These are phyloP conservation scores for Venturia effusa DNA, from an alignment of 2,329 filamentous ascomycete genomes.

Conservation along the genomic window DNA sequence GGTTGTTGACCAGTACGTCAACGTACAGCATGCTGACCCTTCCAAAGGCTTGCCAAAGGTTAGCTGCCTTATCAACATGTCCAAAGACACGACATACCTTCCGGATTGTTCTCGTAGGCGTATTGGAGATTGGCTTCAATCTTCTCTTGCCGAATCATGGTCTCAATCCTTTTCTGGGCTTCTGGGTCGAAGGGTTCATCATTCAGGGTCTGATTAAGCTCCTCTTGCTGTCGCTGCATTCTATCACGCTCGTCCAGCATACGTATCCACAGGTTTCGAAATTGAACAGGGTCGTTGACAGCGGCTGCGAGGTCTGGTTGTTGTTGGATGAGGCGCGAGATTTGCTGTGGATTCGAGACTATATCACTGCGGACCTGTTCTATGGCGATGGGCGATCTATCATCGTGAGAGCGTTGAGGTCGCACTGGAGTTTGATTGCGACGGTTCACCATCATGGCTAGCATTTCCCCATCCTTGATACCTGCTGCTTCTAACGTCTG, in stretches of 20 bases:
- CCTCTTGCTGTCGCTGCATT: constrained; percentile 64
- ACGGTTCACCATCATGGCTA: constrained; percentile 63
- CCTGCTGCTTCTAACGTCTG: constrained; percentile 74
- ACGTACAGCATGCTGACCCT: constrained; percentile 95
- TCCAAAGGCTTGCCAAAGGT: constrained; percentile 60
- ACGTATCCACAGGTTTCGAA: constrained; percentile 59
- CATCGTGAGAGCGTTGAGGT: constrained; percentile 14
- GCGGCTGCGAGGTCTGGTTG: constrained; percentile 68
- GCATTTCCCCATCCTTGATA: constrained; percentile 82
- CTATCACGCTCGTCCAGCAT: constrained; percentile 61
- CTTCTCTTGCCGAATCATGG: constrained; percentile 90
- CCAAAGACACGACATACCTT: constrained; percentile 42
- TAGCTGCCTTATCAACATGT: constrained; percentile 6
- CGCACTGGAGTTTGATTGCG: not conserved
- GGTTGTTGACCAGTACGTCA: constrained; percentile 85
- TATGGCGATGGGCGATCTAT: constrained; percentile 30
- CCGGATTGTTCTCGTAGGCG: constrained; percentile 92
- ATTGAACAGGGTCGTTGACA: constrained; percentile 64
- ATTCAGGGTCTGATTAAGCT: constrained; percentile 76
- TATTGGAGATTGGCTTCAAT: constrained; percentile 86
- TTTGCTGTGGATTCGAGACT: constrained; percentile 63
- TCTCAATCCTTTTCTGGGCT: constrained; percentile 83
- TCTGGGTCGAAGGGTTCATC: constrained; percentile 91
- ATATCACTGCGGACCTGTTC: constrained; percentile 77
- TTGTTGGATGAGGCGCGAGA: constrained; percentile 58